Base-by-base conservation (phyloP, 495 filamentous ascomycete species). In the Talaromyces nanjingensis region DNA sequence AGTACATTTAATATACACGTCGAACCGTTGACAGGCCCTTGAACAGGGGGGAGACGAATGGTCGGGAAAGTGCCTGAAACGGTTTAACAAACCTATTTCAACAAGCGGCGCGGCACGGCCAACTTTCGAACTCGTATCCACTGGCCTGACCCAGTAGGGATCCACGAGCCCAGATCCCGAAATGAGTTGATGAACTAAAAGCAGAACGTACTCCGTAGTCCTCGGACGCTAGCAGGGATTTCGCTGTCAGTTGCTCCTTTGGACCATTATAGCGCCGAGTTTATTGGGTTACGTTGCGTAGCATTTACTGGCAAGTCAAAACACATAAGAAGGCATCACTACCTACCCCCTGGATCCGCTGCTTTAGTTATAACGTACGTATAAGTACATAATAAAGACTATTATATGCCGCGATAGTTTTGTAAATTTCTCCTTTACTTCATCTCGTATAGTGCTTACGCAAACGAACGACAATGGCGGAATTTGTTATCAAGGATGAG, bases 401-500 rank as follows among this genome's bases (percentile, higher is more conserved):
- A 42, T 42, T 42, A 42, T 42, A 42, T 42, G 14, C 37, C 0
- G 37, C 33, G 2, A 49, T 49, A 49, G n/a, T 4, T 2, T 56
- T 14, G 53, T 29, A 24, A 9, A 11, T 56, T 29, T 22, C 22
- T 56, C 22, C 11, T 56, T 27, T 27, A 56, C 14, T 16, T 56
- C 53, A 56, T 6, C 24, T 16, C 27, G 53, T 6, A 56, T 29
- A 27, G 20, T 14, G 7, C 53, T 25, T 56, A 25, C 22, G 1
- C 14, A 14, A 31, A n/a, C 53, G 20, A 27, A 29, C 53, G 20
- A 27, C 39, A 39, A 61, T 61, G 59, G 24, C 59, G 5, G 59
- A 61, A 61, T 61, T 61, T 49, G 20, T 29, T 25, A 61, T 61
- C 42, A 47, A 61, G 22, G 39, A 61, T 34, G 69, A 74, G 63